Base-by-base conservation (phyloP, 192 early-diverging fungal genomes). In the Coemansia sp. region DNA sequence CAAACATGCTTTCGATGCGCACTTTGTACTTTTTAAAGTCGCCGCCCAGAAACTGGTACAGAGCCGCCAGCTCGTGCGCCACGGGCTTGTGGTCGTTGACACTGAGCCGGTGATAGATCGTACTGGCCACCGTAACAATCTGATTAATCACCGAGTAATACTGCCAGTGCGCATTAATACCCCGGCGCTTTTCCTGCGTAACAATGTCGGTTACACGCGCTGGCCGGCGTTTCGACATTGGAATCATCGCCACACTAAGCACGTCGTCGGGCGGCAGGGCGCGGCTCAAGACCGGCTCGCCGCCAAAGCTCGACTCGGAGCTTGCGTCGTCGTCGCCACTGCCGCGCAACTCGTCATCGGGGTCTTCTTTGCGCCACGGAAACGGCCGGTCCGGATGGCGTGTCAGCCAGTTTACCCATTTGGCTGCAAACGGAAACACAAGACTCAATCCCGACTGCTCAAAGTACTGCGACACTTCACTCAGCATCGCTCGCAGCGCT, bases 141-240 rank as follows among this genome's bases (percentile, higher is more conserved):
- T 81, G 78, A 64, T 81, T 81, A 60, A 81, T 81, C 15, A 81
- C 78, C 53, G 73, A 76, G 65, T 75, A 75, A 64, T 81, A 81
- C 66, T 81, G 78, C 78, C 72, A 81, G 64, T 81, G 78, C 47
- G 78, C 78, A 14, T 81, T 76, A 59, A 81, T 81, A 5, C 78
- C 78, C 61, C 59, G 66, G 61, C 70, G 78, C 35, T 73, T 71
- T 55, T 76, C 66, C 53, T 75, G 69, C 55, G 78, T 66, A 9
- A 72, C 69, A 70, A 72, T 70, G 65, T 81, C 66, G 23, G 68
- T 68, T 23, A 70, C 73, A 7, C 57, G 73, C 21, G 68, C 69
- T 0, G 73, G 69, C 12, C 73, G 69, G 19, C 72, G 68, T 64
- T 54, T 72, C 4, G 73, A 75, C 78, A 75, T 81, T n/a, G 78